Base-by-base conservation (phyloP, 306 rosid species). In the Neltuma alba region DNA sequence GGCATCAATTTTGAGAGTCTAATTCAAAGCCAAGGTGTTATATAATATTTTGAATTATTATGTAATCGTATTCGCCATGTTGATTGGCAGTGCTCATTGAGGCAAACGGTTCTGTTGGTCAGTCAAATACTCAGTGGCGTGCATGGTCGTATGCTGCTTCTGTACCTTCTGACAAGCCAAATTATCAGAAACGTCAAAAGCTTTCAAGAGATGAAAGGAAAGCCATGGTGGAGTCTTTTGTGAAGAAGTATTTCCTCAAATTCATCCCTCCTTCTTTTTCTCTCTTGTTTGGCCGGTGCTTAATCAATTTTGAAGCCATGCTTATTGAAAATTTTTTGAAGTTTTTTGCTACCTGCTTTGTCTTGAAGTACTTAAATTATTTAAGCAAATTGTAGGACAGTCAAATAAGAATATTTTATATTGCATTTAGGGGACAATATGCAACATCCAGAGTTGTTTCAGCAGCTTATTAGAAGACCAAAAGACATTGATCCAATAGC, bases 151-250 rank as follows among this genome's bases (percentile, higher is more conserved):
- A 70, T 76, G 78, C 91, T 68, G 86, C 86, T 62, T 52, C 89
- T 79, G 85, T 42, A 33, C 78, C 89, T 84, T 80, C 86, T 28
- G 89, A 86, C 45, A 63, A 15, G 28, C 73, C 74, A 23, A 45
- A 81, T 75, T 45, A 33, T 15, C 79, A 1, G 45, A 84, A 78
- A 83, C 50, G 68, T 11, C 65, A 75, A 55, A 87, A 42, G 83
- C 62, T 85, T 83, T 28, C 89, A 0, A 90, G 41, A 74, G 76
- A 76, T 11, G 85, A 90, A 68, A 89, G 93, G 54, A 77, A 41
- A 83, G 87, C 86, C 47, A 34, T 89, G 81, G 87, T 92, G 79
- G 89, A 89, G 86, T 66, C 86, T 28, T 90, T 81, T 79, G 95
- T 92, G 61, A 68, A 79, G 79, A 84, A 88, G 97, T 92, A 86